Evolutionary conservation across 345 rosid species (phyloP).

Genomic region (Draba incana): DNA sequence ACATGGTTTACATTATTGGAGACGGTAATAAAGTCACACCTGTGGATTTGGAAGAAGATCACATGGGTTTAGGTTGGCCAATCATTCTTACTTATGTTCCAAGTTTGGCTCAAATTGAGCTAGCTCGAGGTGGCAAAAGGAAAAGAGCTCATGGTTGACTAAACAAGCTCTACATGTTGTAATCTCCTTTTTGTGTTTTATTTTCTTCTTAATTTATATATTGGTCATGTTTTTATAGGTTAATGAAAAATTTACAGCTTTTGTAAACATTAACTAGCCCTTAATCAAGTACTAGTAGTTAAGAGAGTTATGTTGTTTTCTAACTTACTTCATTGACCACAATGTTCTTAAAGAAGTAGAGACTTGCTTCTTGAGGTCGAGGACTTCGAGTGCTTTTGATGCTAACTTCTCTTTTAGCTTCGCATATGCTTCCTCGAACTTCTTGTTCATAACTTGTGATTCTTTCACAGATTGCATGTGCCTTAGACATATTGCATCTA

Average conservation of each 20-base stretch:
- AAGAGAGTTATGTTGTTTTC: not conserved
- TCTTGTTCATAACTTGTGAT: slow-evolving; percentile 58
- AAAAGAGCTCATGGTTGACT: too few species aligned
- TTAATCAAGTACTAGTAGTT: slow-evolving; percentile 25
- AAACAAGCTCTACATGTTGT: too few species aligned
- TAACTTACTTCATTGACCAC: slow-evolving; percentile 18
- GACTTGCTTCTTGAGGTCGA: slow-evolving; percentile 76
- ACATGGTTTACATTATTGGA: not conserved
- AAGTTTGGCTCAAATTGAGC: not conserved
- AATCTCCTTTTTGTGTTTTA: too few species aligned
- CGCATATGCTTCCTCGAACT: slow-evolving; percentile 64
- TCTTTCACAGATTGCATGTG: slow-evolving; percentile 56
- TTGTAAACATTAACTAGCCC: slow-evolving; percentile 19
- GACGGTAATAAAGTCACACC: not conserved
- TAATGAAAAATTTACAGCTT: slow-evolving; percentile 15
- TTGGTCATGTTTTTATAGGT: too few species aligned
- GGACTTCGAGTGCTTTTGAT: slow-evolving; percentile 54
- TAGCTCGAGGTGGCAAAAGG: not conserved
- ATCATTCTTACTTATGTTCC: not conserved
- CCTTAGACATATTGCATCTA: slow-evolving; percentile 59
- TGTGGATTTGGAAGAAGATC: not conserved
- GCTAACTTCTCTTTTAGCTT: slow-evolving; percentile 65
- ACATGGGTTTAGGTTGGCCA: not conserved
- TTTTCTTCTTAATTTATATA: too few species aligned
- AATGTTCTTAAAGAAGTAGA: slow-evolving; percentile 37